These are phyloP conservation scores for Trichoderma semiorbis DNA, from an alignment of 2,329 filamentous ascomycete species.

Conservation along the genomic window DNA sequence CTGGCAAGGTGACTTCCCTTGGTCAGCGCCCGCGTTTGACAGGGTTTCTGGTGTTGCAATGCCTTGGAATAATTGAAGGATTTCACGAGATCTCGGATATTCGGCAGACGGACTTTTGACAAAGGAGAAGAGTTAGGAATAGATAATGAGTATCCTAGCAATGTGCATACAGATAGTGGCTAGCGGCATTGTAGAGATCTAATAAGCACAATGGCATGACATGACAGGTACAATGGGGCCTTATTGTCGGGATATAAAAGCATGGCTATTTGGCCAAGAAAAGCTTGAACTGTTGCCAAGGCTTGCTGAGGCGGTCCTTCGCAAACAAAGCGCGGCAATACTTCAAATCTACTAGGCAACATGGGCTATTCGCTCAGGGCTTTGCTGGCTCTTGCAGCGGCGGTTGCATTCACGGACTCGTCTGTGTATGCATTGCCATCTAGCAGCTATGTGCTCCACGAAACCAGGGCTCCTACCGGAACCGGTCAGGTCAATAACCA, in stretches of 20 bases:
- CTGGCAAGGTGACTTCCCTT: background rate
- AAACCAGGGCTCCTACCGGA: slow-evolving; percentile 10
- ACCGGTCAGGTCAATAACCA: background rate
- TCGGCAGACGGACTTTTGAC: background rate
- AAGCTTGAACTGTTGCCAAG: background rate
- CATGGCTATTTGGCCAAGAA: background rate
- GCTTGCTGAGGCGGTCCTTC: background rate
- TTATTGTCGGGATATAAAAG: background rate
- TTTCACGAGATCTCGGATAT: background rate
- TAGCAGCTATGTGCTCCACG: slow-evolving; percentile 18
- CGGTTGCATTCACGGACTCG: background rate
- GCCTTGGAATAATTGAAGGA: background rate
- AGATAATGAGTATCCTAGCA: background rate
- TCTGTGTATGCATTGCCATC: slow-evolving; percentile 5
- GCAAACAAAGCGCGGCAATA: background rate
- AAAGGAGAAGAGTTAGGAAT: background rate
- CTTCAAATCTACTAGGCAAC: background rate
- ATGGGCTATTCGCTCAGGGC: background rate
- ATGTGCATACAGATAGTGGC: background rate
- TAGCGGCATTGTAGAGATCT: background rate
- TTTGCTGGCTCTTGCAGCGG: slow-evolving; percentile 10
- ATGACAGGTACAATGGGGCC: background rate
- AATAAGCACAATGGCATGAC: background rate
- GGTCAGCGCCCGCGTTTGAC: background rate
- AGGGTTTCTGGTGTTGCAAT: background rate